Conservation (phyloP, 2,329 filamentous ascomycete genomes). For the Exophiala sp. region DNA sequence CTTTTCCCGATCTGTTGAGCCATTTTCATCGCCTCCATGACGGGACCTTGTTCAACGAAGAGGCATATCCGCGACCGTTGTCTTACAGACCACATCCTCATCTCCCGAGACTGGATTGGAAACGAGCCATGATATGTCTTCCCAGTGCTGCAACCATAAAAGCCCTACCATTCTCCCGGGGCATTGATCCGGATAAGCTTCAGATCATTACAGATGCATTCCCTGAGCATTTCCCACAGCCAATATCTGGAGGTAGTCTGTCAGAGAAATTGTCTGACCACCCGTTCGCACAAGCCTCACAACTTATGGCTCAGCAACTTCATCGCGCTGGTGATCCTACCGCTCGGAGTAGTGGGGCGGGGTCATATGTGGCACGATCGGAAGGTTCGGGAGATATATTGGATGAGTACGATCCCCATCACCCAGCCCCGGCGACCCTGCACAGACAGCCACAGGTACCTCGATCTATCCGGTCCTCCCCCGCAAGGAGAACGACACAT, state of each 20-base stretch:
- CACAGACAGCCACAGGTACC: not conserved
- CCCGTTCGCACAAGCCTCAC: not conserved
- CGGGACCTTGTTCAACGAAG: constrained; percentile 26
- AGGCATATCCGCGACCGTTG: not conserved
- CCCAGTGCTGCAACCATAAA: constrained; percentile 50
- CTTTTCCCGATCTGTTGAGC: constrained; percentile 33
- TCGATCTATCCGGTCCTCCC: not conserved
- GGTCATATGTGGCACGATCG: constrained; percentile 7
- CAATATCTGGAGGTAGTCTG: constrained; percentile 15
- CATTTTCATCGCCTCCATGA: constrained; percentile 40
- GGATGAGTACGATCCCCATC: constrained; percentile 49
- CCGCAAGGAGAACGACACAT: not conserved
- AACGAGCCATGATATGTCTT: constrained; percentile 59
- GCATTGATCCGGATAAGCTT: constrained; percentile 57
- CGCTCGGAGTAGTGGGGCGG: not conserved
- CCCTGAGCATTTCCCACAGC: constrained; percentile 39
- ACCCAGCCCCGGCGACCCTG: constrained; percentile 29
- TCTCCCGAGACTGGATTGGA: constrained; percentile 50
- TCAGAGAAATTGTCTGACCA: not conserved
- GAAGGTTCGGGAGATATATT: constrained; percentile 33
- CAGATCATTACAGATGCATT: constrained; percentile 51
- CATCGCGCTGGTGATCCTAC: not conserved
- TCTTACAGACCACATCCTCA: constrained; percentile 23
- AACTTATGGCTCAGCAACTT: not conserved
- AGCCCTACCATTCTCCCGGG: constrained; percentile 47